phyloP scores from a whole-genome alignment of 306 rosid genomes.

The Vachellia pachyceras region DNA sequence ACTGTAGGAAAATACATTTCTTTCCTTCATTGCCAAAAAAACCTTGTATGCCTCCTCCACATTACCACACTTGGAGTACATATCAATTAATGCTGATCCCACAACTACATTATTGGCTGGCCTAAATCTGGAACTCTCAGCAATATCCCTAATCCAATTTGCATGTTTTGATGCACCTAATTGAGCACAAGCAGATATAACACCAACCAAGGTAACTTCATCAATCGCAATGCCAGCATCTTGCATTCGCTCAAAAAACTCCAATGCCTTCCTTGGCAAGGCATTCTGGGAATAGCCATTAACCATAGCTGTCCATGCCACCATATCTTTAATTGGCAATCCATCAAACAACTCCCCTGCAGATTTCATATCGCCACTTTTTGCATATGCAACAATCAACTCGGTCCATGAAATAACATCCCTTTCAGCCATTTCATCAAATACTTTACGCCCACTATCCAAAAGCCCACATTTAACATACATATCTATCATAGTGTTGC shows the following conservation, averaged over 20 bases:
- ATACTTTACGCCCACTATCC: conserved; percentile 63
- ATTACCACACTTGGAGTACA: conserved; percentile 83
- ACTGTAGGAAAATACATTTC: conserved; percentile 73
- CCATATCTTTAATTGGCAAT: conserved; percentile 70
- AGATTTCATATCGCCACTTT: conserved; percentile 60
- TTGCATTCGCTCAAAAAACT: conserved; percentile 57
- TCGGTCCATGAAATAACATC: conserved; percentile 86
- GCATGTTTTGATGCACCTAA: conserved; percentile 63
- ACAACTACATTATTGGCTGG: conserved; percentile 64
- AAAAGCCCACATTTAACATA: conserved; percentile 66
- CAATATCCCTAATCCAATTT: conserved; percentile 64
- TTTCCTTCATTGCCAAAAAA: conserved; percentile 66
- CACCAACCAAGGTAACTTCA: conserved; percentile 72
- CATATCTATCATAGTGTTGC: conserved; percentile 75
- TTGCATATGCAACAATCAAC: conserved; percentile 73
- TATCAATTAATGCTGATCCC: conserved; percentile 84
- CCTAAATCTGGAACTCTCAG: conserved; percentile 59
- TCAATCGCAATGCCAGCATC: conserved; percentile 56
- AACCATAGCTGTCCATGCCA: conserved; percentile 88
- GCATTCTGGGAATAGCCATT: conserved; percentile 82
- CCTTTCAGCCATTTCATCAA: conserved; percentile 78
- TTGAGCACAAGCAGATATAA: conserved; percentile 81
- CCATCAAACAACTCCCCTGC: conserved; percentile 67
- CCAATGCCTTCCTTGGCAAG: conserved; percentile 66
- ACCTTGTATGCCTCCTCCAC: conserved; percentile 66